Base-by-base conservation (phyloP, 2,329 filamentous ascomycete genomes). In the Blastomyces percursus region DNA sequence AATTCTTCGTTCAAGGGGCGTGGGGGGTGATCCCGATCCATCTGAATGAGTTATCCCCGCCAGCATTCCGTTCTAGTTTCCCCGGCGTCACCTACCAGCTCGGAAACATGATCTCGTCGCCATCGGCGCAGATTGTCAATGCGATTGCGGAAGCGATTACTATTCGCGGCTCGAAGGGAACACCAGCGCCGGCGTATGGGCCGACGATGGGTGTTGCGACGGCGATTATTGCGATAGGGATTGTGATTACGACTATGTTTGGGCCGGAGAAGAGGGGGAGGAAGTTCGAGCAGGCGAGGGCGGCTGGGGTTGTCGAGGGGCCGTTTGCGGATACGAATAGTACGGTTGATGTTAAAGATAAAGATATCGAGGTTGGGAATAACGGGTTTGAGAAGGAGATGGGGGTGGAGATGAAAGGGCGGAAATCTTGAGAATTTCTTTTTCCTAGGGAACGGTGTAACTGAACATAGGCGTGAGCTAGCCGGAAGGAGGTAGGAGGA, bases 1-100 rank as follows among this genome's bases (percentile, higher is more conserved):
- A 91, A 71, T 90, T 91, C 72, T 88, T 84, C 70, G 87, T 91
- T 1, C 88, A 91, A 73, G 88, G 88, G 27, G 88, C 88, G 0
- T 91, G 88, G 88, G 88, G 83, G 46, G 84, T 89, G 1, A 85
- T 89, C 27, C 86, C 86, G 12, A 86, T 87, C 66, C 84, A 87
- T 67, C 76, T 87, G 12, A 87, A 87, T 82, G 85, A 87, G 67
- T 75, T 87, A 1, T 82, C 82, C 0, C 85, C 85, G 0, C 82
- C 82, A 8, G 76, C 79, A 2, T 84, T 87, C 73, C 77, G 85
- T 2, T 86, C 85, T 1, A 85, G 86, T 65, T 83, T 84, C 30
- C 84, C 86, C 16, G 85, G 85, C 56, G 85, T 84, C 0, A 76
- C 79, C 0, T 88, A 87, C 70, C 85, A 87, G 70, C 77, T 87